These are phyloP conservation scores for Pestalotiopsis sp. DNA, from an alignment of 2,329 filamentous ascomycete genomes.

Conservation along the genomic window DNA sequence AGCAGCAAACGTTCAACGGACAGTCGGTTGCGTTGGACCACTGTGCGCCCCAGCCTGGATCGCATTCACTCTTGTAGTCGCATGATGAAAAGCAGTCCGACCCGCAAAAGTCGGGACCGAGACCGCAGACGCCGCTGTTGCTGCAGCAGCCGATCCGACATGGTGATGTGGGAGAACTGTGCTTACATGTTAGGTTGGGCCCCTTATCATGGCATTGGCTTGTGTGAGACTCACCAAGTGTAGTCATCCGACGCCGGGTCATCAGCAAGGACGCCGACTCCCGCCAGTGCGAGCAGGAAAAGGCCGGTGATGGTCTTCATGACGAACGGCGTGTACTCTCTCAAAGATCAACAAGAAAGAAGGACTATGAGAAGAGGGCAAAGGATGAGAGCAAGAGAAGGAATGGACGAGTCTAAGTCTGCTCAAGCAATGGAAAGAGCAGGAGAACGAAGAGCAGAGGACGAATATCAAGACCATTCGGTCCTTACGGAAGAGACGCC, in stretches of 20 bases:
- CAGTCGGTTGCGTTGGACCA: neutral
- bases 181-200: neutral
- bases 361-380: neutral
- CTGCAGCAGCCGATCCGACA: neutral
- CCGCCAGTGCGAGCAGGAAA: neutral
- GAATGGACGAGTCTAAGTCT: neutral
- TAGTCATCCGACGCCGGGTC: neutral
- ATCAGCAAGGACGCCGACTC: neutral
- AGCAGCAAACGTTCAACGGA: conserved; percentile 27
- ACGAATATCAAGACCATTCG: neutral
- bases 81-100: neutral
- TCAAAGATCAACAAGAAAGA: neutral
- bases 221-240: neutral
- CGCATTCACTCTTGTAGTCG: neutral
- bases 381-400: neutral
- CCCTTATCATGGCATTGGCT: neutral
- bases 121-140: neutral
- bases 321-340: neutral
- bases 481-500: neutral
- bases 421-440: neutral
- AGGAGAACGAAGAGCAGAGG: neutral
- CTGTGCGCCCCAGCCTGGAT: neutral
- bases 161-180: neutral
- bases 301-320: neutral
- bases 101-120: neutral